A percentile compares a stretch with the other conserved stretches of the same genome.
Evolutionary conservation across 139 green algal species (phyloP).

Genomic region (Asterochloris sp.): DNA sequence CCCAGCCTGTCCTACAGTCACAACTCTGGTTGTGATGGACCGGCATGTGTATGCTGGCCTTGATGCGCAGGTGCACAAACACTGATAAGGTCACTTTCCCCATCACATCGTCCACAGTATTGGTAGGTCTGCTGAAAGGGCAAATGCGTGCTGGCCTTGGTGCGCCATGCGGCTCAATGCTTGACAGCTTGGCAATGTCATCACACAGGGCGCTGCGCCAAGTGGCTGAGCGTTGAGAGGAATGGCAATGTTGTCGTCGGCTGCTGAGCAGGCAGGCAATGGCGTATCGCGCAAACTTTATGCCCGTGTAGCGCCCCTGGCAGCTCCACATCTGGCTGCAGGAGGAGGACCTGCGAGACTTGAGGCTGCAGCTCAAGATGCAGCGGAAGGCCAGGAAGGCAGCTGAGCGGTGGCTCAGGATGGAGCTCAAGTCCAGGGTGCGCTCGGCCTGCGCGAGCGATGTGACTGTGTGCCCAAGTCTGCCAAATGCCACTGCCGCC

Average conservation of each 20-base stretch:
- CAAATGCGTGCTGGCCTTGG: no score
- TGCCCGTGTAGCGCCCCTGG: background rate
- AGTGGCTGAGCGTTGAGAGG: background rate
- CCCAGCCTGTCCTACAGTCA: no score
- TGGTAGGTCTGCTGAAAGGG: no score
- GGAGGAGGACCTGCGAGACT: slow-evolving; percentile 35
- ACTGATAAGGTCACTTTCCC: no score
- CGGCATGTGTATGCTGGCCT: no score
- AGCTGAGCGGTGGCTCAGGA: slow-evolving; percentile 57
- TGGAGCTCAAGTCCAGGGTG: slow-evolving; percentile 54
- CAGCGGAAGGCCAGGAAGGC: slow-evolving; percentile 55
- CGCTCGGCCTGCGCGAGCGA: background rate
- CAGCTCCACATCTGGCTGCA: background rate
- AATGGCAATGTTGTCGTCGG: background rate
- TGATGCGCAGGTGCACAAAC: no score
- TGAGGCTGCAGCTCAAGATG: slow-evolving; percentile 35
- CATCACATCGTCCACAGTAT: no score
- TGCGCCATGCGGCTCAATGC: no score
- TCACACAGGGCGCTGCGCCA: no score
- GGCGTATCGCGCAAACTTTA: background rate
- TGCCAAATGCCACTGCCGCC: background rate
- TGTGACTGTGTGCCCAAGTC: background rate
- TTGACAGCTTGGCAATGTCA: no score
- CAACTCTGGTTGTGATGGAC: no score
- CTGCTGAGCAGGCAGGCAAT: background rate